phyloP scores from a whole-genome alignment of 805 yeast genomes.

The Suhomyces sp. region DNA sequence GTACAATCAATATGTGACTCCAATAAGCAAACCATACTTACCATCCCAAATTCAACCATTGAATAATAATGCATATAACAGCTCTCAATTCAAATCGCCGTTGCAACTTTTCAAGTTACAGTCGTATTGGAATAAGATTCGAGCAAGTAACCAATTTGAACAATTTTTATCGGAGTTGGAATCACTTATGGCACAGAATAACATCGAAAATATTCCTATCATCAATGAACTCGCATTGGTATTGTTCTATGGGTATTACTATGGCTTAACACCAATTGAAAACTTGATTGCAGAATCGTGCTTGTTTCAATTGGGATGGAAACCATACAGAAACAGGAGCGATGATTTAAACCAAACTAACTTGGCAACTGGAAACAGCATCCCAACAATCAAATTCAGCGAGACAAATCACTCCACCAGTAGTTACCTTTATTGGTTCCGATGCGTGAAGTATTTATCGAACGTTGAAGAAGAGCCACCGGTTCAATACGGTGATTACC shows the following conservation, averaged over 20 bases:
- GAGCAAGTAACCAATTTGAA: conserved; percentile 35
- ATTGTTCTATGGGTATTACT: conserved; percentile 43
- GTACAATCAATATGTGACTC: conserved; percentile 25
- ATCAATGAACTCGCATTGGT: conserved; percentile 39
- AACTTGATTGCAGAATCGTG: conserved; percentile 42
- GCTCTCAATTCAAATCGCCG: conserved; percentile 29
- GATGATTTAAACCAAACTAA: conserved; percentile 4
- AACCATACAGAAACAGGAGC: conserved; percentile 31
- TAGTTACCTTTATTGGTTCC: conserved; percentile 27
- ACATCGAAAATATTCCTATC: conserved; percentile 20
- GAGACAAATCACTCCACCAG: not conserved
- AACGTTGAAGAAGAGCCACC: conserved; percentile 11
- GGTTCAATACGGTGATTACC: conserved; percentile 37
- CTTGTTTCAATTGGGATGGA: conserved; percentile 43
- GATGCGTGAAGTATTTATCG: conserved; percentile 17
- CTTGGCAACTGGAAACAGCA: conserved; percentile 3
- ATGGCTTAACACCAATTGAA: conserved; percentile 43
- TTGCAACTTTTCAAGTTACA: conserved; percentile 35
- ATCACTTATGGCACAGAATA: conserved; percentile 19
- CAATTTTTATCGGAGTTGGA: conserved; percentile 32
- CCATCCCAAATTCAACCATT: conserved; percentile 23
- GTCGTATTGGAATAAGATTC: conserved; percentile 40
- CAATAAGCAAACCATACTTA: conserved; percentile 35
- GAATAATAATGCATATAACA: conserved; percentile 2
- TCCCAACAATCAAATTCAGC: not conserved